These are phyloP conservation scores for Eustoma russellianum DNA, from an alignment of 257 asterid genomes.

Conservation along the genomic window DNA sequence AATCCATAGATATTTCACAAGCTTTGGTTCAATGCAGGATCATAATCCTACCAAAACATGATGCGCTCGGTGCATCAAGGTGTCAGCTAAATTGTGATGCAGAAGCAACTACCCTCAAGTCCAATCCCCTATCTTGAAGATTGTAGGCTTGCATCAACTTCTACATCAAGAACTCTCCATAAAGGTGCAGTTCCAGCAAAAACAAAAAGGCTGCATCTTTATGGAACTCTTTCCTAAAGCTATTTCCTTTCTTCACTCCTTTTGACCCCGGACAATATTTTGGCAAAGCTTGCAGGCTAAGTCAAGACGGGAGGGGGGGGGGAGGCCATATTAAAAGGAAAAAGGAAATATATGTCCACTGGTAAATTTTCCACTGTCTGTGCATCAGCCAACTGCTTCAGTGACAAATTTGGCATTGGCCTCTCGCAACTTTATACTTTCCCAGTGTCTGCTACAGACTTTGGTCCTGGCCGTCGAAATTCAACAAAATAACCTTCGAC, in stretches of 20 bases:
- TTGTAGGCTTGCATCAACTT: no score
- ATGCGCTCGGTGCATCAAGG: no score
- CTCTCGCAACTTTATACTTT: neutral
- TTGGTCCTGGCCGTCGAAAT: slow-evolving; percentile 7
- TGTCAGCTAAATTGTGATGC: no score
- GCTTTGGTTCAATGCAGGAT: no score
- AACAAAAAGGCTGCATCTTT: no score
- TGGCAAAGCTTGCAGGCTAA: slow-evolving; percentile 7
- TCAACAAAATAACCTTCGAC: slow-evolving; percentile 50
- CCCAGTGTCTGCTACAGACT: slow-evolving; percentile 5
- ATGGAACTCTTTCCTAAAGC: neutral
- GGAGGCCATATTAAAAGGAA: neutral
- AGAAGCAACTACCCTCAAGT: no score
- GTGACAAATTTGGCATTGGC: neutral
- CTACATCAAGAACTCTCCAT: no score
- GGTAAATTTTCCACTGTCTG: neutral
- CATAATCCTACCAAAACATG: no score
- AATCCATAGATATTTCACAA: no score
- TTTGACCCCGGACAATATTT: slow-evolving; percentile 6
- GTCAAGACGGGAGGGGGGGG: neutral
- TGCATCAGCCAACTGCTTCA: slow-evolving; percentile 3
- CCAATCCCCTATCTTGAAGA: no score
- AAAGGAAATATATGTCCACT: neutral
- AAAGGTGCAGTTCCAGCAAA: no score
- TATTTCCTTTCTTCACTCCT: neutral